Base-by-base conservation (phyloP, 306 rosid genomes). In the Cotoneaster glaucophyllus region DNA sequence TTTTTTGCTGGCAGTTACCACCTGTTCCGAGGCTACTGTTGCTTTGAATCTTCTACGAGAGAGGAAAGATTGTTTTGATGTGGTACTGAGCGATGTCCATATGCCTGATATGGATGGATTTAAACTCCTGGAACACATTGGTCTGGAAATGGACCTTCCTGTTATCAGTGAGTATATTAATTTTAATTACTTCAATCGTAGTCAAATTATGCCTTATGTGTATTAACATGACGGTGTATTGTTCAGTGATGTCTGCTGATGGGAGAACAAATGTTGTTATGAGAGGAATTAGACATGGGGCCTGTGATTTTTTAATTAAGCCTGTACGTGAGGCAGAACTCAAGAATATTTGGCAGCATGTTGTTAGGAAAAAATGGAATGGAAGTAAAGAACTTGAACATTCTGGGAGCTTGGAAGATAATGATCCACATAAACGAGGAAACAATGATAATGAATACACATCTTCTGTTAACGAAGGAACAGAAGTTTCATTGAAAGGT, bases 191-290 rank as follows among this genome's bases (percentile, higher is more conserved):
- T 71, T 32, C 32, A 65, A 65, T 28, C 26, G 18, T 73, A 12
- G 25, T 81, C 2, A 4, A 37, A 24, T 68, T 31, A 66, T 32
- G 22, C 64, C 64, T 65, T 80, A 53, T 70, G 18, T 67, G 31
- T 53, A 39, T 68, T 78, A 66, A 83, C 37, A 34, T 69, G 64
- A 39, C 4, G 69, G 45, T 77, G 54, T 82, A 41, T 65, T 82
- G 2, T 77, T 77, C 74, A 91, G 97, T 91, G 95, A 87, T 89
- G 97, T 91, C 91, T 67, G 79, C 70, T 57, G 94, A 89, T 77
- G 83, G 77, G 32, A 63, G 80, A 67, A 67, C 73, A 61, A 81
- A 77, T 69, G 79, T 76, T 21, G 81, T 77, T 15, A 74, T 83
- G 89, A 79, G 64, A 78, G 82, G 91, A 50, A 28, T 89, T 31